These are phyloP conservation scores for Trichoderma semiorbis DNA, from an alignment of 2,329 filamentous ascomycete genomes.

Conservation along the genomic window DNA sequence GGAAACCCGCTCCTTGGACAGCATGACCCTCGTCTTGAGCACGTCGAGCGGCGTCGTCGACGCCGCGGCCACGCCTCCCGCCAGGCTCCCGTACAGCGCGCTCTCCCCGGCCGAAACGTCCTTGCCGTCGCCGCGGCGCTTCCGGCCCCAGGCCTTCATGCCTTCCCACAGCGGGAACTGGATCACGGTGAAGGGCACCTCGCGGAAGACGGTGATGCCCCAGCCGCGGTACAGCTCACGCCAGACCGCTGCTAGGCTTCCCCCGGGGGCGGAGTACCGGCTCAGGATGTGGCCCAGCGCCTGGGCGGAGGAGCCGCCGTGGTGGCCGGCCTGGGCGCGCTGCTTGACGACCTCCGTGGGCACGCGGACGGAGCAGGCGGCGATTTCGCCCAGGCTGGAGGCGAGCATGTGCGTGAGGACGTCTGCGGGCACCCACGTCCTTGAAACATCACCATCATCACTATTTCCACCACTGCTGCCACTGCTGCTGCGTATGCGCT, in stretches of 20 bases:
- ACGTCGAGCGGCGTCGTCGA: slow-evolving; percentile 93
- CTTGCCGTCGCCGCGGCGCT: slow-evolving; percentile 31
- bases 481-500: slow-evolving; percentile 24
- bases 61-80: slow-evolving; percentile 81
- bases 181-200: slow-evolving; percentile 95
- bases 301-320: slow-evolving; percentile 64
- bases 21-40: slow-evolving; percentile 94
- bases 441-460: background rate
- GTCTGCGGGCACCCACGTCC: slow-evolving; percentile 21
- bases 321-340: slow-evolving; percentile 82
- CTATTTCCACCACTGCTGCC: slow-evolving; percentile 17
- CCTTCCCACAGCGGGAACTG: slow-evolving; percentile 97
- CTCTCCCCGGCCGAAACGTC: slow-evolving; percentile 71
- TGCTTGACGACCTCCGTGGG: slow-evolving; percentile 98
- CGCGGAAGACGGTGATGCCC: slow-evolving; percentile 86
- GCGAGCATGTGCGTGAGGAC: slow-evolving; percentile 73
- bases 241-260: slow-evolving; percentile 60
- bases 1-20: slow-evolving; percentile 66
- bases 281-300: slow-evolving; percentile 69
- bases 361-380: slow-evolving; percentile 87
- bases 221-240: slow-evolving; percentile 88
- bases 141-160: slow-evolving; percentile 70
- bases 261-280: slow-evolving; percentile 32
- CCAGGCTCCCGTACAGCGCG: slow-evolving; percentile 76
- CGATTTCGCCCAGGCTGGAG: slow-evolving; percentile 81